Evolutionary conservation across 2,329 filamentous ascomycete species (phyloP).

Genomic region (Apiospora kogelbergensis): DNA sequence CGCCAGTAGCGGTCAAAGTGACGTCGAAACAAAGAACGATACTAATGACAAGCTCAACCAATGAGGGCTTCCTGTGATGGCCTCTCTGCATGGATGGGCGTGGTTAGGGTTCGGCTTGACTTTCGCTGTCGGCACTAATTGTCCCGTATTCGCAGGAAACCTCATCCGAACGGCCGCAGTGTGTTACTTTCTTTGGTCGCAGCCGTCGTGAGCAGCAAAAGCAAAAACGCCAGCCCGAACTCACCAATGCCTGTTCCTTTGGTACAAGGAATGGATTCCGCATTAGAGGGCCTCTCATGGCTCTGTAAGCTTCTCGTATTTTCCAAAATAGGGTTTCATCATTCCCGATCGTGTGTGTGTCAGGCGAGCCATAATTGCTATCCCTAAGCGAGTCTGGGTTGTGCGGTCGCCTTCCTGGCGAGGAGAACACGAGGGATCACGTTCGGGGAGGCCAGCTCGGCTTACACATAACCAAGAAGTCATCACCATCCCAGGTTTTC

Average conservation of each 20-base stretch:
- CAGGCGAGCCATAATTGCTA: constrained; percentile 17
- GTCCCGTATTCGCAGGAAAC: too few species aligned
- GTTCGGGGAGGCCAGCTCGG: not conserved
- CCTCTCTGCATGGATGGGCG: not conserved
- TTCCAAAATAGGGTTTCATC: not conserved
- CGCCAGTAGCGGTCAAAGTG: not conserved
- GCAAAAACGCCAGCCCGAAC: constrained; percentile 12
- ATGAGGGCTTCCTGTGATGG: not conserved
- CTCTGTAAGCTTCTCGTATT: not conserved
- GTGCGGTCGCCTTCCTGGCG: too few species aligned
- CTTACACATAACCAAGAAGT: not conserved
- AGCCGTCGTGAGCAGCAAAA: not conserved
- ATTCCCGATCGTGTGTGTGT: constrained; percentile 18
- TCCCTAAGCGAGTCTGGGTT: too few species aligned
- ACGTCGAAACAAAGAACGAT: not conserved
- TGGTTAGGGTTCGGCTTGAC: too few species aligned
- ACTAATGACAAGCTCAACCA: not conserved
- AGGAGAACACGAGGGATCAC: too few species aligned
- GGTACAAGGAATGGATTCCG: not conserved
- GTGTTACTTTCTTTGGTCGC: not conserved
- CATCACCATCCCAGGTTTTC: not conserved
- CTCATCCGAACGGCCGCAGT: not conserved
- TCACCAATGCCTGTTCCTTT: constrained; percentile 15
- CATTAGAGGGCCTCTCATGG: not conserved
- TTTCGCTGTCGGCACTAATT: too few species aligned